Base-by-base conservation (phyloP, 768 basidiomycete species). In the Tricholoma bakamatsutake region DNA sequence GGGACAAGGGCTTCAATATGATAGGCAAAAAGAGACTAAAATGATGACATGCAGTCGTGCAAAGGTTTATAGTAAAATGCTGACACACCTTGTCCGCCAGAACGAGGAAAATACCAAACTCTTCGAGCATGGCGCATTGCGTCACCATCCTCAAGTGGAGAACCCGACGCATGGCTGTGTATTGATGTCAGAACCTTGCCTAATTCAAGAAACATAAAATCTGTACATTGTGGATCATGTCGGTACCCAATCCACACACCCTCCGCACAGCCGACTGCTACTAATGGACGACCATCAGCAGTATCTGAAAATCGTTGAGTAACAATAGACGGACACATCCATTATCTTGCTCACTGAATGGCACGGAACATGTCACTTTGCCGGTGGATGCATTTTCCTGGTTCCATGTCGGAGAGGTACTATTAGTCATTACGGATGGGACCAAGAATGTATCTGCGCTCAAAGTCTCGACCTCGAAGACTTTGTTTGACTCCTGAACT, bases 191-290 rank as follows among this genome's bases (percentile, higher is more conserved):
- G 58, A 55, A 30, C 1, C 57, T 40, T 50, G 24, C 37, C 4
- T 17, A 28, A 27, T 12, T 24, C 4, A 42, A 7, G 8, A 43
- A 31, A 33, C 48, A n/a, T 31, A 10, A n/a, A 27, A 17, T 43
- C 63, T 85, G 57, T 68, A 93, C 92, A 94, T 66, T 80, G 76
- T 2, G 94, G 87, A 69, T 96, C 90, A 59, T 92, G 89, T 39
- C 92, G 82, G 72, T 94, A 89, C 0, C 96, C 96, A 64, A 98
- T 97, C 92, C 94, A 99, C 5, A 98, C 93, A 33, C 97, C 97
- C 65, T 97, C 93, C 0, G 89, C 87, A 69, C 94, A 97, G 7
- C 95, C 97, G 62, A 98, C 86, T 0, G 95, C 93, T 39, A 98
- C 89, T 12, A 99, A 78, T 11, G 84, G 84, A 24, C 93, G 83